A percentile compares a stretch with the other conserved stretches of the same genome.
Evolutionary conservation across 2,329 filamentous ascomycete genomes (phyloP).

Genomic region (Colletotrichum gigasporum): DNA sequence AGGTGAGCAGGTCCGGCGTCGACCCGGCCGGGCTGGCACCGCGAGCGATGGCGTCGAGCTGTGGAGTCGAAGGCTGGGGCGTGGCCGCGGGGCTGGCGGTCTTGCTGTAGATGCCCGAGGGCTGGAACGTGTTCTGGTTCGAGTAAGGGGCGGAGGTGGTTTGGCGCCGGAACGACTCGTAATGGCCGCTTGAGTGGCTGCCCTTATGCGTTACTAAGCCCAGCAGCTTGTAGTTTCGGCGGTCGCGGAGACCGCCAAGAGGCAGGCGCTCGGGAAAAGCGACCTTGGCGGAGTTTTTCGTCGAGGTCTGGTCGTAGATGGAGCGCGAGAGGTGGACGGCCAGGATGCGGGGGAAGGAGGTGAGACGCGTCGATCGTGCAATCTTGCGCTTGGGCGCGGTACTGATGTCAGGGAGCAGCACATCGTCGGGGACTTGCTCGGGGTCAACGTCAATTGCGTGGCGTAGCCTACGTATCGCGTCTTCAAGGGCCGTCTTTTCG

Average conservation of each 20-base stretch:
- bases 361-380: conserved; percentile 87
- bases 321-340: conserved; percentile 93
- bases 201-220: conserved; percentile 94
- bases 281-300: conserved; percentile 95
- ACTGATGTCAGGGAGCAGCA: conserved; percentile 78
- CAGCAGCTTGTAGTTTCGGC: conserved; percentile 84
- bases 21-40: conserved; percentile 54
- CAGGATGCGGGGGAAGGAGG: conserved; percentile 86
- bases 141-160: conserved; percentile 79
- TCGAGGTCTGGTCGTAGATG: conserved; percentile 85
- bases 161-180: conserved; percentile 94
- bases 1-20: conserved; percentile 57
- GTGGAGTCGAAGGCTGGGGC: conserved; percentile 58
- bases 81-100: conserved; percentile 63
- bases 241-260: conserved; percentile 80
- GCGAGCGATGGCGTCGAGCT: conserved; percentile 46
- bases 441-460: conserved; percentile 81
- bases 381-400: conserved; percentile 85
- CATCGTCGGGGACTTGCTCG: conserved; percentile 76
- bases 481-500: conserved; percentile 66
- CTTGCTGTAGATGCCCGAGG: conserved; percentile 77
- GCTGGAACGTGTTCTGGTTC: conserved; percentile 82
- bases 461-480: conserved; percentile 61
- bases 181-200: conserved; percentile 95
- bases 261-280: conserved; percentile 88